Base-by-base conservation (phyloP, 2,329 filamentous ascomycete genomes). In the Gaeumannomyces sp. region DNA sequence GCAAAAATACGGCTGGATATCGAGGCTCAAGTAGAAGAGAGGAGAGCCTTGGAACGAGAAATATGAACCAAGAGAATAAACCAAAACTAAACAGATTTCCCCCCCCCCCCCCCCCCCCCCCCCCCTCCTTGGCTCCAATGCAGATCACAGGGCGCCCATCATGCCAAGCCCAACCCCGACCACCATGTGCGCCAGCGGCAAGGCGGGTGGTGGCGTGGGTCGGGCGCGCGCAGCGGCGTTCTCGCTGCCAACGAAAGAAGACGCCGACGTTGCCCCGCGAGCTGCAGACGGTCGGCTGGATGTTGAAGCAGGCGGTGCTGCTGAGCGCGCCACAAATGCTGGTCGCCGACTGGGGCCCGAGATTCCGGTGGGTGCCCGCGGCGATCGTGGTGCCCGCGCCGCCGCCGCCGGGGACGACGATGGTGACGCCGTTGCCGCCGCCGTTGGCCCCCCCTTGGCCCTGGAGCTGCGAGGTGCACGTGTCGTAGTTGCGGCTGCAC, bases 401-500 rank as follows among this genome's bases (percentile, higher is more conserved):
- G 16, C 80, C 80, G 2, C 81, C 80, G 16, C 80, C 81, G 0
- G 83, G 82, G 1, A 85, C 83, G 64, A 80, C 77, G 60, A 88
- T 79, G 1, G 85, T 87, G 25, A 87, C 84, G 27, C 76, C 82
- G 65, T 81, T 83, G 31, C 35, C 60, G 35, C 71, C 73, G 45
- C 75, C 76, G 31, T 53, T 62, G 22, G n/a, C 31, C 28, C 73
- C 73, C 22, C 75, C 74, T 58, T 59, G 64, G 31, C 73, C 76
- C 57, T 76, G 76, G 16, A 88, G 76, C 62, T 78, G 78, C 14
- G 77, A 75, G 7, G 85, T 79, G 70, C 85, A 88, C 4, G 77
- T 77, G 22, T 79, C 75, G 71, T 83, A 85, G 71, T 87, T 86
- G 28, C 74, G 71, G 59, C 79, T 79, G 73, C 85, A 88, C 64